Conservation (phyloP, 2,329 filamentous ascomycete species). For the Ceratocystis colombiana region DNA sequence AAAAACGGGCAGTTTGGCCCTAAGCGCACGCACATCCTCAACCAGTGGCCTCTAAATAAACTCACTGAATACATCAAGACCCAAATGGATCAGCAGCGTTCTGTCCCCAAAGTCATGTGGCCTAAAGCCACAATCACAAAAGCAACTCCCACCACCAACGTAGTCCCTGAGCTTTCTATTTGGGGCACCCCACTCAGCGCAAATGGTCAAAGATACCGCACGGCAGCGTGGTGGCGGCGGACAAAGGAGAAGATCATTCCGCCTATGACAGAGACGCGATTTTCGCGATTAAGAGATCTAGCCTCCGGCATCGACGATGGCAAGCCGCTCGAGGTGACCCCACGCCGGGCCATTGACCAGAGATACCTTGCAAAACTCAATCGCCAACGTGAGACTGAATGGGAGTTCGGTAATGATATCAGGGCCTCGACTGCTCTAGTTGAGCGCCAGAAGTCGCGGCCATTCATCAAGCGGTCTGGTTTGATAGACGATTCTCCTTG, state of each 20-base stretch:
- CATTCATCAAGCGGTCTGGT: constrained; percentile 21
- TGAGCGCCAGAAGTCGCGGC: constrained; percentile 22
- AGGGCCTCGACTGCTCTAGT: constrained; percentile 11
- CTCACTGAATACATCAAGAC: constrained; percentile 36
- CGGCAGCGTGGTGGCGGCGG: constrained; percentile 38
- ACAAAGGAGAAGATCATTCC: constrained; percentile 41
- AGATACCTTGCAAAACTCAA: constrained; percentile 12
- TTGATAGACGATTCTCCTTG: constrained; percentile 21
- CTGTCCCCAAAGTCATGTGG: constrained; percentile 29
- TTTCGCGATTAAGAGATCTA: constrained; percentile 14
- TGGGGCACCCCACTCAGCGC: constrained; percentile 39
- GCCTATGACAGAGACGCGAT: constrained; percentile 23
- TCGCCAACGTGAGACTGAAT: neutral
- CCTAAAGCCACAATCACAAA: constrained; percentile 29
- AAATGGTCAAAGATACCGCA: constrained; percentile 16
- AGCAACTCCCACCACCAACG: neutral
- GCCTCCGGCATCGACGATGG: constrained; percentile 21
- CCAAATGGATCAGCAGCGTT: constrained; percentile 34
- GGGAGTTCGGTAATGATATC: constrained; percentile 22
- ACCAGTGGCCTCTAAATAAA: constrained; percentile 42
- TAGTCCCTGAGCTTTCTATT: constrained; percentile 37
- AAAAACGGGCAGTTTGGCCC: constrained; percentile 4
- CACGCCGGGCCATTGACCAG: constrained; percentile 11
- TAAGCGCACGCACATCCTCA: constrained; percentile 33
- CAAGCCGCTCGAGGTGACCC: constrained; percentile 19